Evolutionary conservation across 1,284 basidiomycete genomes (phyloP).

Genomic region (Heterobasidion irregulare): DNA sequence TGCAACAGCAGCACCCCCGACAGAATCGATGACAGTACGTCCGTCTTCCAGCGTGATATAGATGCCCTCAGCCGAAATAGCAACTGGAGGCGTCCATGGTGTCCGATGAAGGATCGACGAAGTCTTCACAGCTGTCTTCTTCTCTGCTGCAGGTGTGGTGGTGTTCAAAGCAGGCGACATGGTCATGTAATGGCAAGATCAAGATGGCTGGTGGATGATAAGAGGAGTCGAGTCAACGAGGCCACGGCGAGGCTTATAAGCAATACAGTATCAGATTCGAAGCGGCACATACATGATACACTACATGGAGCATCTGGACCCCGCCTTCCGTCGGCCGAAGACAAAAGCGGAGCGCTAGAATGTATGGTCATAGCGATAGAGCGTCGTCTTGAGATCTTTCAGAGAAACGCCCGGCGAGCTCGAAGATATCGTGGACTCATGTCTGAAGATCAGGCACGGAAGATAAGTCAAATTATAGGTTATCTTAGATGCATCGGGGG

Average conservation of each 20-base stretch:
- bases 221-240: background rate
- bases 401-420: no score
- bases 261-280: background rate
- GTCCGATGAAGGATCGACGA: slow-evolving; percentile 33
- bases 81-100: slow-evolving; percentile 64
- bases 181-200: background rate
- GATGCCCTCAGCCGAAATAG: slow-evolving; percentile 55
- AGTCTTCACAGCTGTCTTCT: background rate
- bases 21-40: slow-evolving; percentile 57
- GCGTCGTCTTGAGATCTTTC: background rate
- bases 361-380: no score
- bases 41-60: slow-evolving; percentile 66
- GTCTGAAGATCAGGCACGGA: no score
- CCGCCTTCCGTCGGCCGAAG: background rate
- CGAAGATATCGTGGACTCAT: no score
- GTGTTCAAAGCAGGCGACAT: background rate
- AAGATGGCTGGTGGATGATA: background rate
- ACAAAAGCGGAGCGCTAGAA: no score
- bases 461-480: no score
- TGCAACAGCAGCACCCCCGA: slow-evolving; percentile 80
- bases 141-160: background rate
- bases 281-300: no score
- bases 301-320: no score
- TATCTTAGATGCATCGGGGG: no score
- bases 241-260: background rate